phyloP scores from a whole-genome alignment of 2,329 filamentous ascomycete genomes.

The Huntiella moniliformis region DNA sequence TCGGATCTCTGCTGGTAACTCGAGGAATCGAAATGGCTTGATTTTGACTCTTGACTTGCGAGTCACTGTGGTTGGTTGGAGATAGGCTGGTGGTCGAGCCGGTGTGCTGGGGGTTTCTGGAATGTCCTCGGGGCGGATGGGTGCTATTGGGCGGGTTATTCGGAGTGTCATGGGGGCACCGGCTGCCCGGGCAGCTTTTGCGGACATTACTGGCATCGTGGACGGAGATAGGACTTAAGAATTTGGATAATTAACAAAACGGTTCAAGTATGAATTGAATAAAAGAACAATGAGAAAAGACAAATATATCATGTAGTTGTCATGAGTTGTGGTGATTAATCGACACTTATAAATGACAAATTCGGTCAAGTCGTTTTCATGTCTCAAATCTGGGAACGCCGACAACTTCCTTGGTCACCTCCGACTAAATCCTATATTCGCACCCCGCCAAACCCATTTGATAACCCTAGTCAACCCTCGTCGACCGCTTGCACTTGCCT shows the following conservation, averaged over 20 bases:
- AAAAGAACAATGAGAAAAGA: not conserved
- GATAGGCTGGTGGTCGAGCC: not conserved
- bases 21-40: slow-evolving; percentile 43
- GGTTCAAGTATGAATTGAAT: not conserved
- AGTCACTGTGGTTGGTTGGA: not conserved
- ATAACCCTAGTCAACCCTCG: no score
- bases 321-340: no score
- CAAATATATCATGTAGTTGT: no score
- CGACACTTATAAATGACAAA: no score
- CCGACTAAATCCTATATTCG: no score
- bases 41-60: slow-evolving; percentile 18
- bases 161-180: not conserved
- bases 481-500: no score
- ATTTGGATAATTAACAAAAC: not conserved
- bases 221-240: not conserved
- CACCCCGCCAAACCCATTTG: no score
- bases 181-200: not conserved
- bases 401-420: no score
- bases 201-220: not conserved
- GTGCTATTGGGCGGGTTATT: not conserved
- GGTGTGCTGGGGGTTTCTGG: not conserved
- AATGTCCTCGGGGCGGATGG: not conserved
- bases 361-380: no score
- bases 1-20: slow-evolving; percentile 50
- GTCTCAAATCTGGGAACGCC: no score